Base-by-base conservation (phyloP, 2,329 filamentous ascomycete genomes). In the Mollisia scopiformis region DNA sequence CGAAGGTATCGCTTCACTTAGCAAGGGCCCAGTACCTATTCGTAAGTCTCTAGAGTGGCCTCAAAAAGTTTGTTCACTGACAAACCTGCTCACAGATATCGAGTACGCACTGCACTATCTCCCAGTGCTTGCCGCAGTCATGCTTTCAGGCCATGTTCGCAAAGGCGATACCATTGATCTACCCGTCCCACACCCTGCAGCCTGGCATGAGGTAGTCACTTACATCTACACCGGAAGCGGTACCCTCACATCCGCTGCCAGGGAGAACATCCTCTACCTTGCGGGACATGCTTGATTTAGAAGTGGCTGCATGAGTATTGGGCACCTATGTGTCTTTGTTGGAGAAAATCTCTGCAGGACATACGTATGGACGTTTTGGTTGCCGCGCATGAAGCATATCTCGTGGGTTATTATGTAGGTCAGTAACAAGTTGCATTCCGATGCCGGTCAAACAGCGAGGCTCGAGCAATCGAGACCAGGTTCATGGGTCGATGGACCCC, bases 121-220 rank as follows among this genome's bases (percentile, higher is more conserved):
- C 3, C 86, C 85, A 1, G 78, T 84, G 0, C 73, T 88, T 6
- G 83, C 80, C 0, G 78, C 81, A 1, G 73, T 88, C 50, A 80
- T 88, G 65, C 75, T 82, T 33, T 86, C 83, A 0, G 79, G 81
- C 4, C 77, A 82, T 66, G 77, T 87, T 23, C 73, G 74, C 14
- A 76, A 77, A 25, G 80, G 83, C 28, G 85, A 87, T 66, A 75
- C 76, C 1, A 76, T 88, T 55, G 84, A 87, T 64, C 74, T 88
- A 10, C 84, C 85, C 0, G 65, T 88, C 57, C 85, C 85, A 1
- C 76, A 82, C 59, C 84, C 85, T 1, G 78, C 80, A 54, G 80
- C 76, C 7, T 88, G 85, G 85, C 68, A 71, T 2, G 79, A 83
- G 57, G 86, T 84, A 0, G 75, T 85, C n/a, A 74, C 76, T 3